A percentile compares a stretch with the other conserved stretches of the same genome.
These are phyloP conservation scores for Termitomyces sp. DNA, from an alignment of 1,284 basidiomycete species.

Conservation along the genomic window DNA sequence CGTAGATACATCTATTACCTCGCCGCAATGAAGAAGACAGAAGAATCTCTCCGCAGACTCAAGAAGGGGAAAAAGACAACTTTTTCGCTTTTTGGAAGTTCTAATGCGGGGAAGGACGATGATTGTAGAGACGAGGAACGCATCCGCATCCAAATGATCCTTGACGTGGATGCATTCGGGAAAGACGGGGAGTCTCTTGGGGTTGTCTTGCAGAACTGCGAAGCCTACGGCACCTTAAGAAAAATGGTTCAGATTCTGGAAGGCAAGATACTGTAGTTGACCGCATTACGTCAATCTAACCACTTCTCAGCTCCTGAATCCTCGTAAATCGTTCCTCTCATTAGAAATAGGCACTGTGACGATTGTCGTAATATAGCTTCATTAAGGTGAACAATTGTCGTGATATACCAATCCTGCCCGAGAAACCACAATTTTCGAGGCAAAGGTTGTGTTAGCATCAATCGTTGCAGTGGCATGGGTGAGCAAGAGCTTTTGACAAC, in stretches of 20 bases:
- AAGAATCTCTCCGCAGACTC: constrained; percentile 79
- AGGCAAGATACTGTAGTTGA: constrained; percentile 22
- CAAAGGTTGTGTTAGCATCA: constrained; percentile 17
- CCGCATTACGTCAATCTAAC: not conserved
- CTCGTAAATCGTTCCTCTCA: not conserved
- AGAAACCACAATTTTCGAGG: constrained; percentile 43
- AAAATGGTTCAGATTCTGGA: constrained; percentile 53
- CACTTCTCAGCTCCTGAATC: constrained; percentile 3
- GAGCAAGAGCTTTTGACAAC: constrained; percentile 41
- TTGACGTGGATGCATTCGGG: constrained; percentile 81
- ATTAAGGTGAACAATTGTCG: constrained; percentile 36
- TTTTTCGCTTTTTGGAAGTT: constrained; percentile 71
- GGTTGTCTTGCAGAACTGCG: constrained; percentile 52
- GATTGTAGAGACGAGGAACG: constrained; percentile 75
- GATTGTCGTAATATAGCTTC: not conserved
- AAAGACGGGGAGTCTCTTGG: constrained; percentile 70
- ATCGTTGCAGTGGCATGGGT: not conserved
- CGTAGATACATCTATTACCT: constrained; percentile 65
- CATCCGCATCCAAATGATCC: constrained; percentile 80
- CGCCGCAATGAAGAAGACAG: constrained; percentile 82
- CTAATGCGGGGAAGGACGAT: constrained; percentile 45
- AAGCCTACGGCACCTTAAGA: constrained; percentile 52
- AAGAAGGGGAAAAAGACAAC: constrained; percentile 81
- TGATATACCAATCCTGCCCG: constrained; percentile 61
- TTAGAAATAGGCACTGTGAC: not conserved